These are phyloP conservation scores for Pulveroboletus sp. DNA, from an alignment of 768 basidiomycete genomes.

Conservation along the genomic window DNA sequence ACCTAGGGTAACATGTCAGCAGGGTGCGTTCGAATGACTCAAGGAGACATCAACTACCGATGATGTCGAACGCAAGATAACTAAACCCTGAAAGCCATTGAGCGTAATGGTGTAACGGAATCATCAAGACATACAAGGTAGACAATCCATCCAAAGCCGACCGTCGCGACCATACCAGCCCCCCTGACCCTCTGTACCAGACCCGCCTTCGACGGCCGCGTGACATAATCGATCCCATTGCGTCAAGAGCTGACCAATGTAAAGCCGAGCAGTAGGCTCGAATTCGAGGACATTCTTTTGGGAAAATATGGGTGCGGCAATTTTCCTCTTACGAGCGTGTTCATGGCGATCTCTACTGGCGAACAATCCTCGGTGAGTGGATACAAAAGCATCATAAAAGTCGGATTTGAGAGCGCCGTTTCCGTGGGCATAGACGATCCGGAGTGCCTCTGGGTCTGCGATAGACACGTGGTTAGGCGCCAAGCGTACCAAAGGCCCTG, in stretches of 20 bases:
- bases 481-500: slow-evolving; percentile 64
- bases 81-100: slow-evolving; percentile 42
- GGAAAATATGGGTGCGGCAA: slow-evolving; percentile 79
- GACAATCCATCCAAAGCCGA: slow-evolving; percentile 66
- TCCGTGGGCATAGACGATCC: slow-evolving; percentile 73
- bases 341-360: slow-evolving; percentile 72
- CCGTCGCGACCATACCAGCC: slow-evolving; percentile 58
- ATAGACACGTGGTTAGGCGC: slow-evolving; percentile 77
- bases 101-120: neutral
- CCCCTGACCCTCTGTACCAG: slow-evolving; percentile 53
- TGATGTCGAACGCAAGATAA: slow-evolving; percentile 70
- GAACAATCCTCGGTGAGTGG: slow-evolving; percentile 68
- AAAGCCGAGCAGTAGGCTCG: slow-evolving; percentile 66
- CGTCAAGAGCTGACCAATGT: slow-evolving; percentile 53
- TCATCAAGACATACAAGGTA: slow-evolving; percentile 52
- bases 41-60: slow-evolving; percentile 38
- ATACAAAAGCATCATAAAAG: slow-evolving; percentile 78
- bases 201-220: slow-evolving; percentile 47
- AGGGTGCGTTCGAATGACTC: neutral
- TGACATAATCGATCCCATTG: slow-evolving; percentile 76
- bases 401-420: slow-evolving; percentile 76
- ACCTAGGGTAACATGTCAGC: slow-evolving; percentile 21
- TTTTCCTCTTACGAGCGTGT: slow-evolving; percentile 87
- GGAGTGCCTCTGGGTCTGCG: slow-evolving; percentile 72
- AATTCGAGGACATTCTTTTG: slow-evolving; percentile 85